Conservation (phyloP, 2,329 filamentous ascomycete genomes). For the Cadophora sp. region DNA sequence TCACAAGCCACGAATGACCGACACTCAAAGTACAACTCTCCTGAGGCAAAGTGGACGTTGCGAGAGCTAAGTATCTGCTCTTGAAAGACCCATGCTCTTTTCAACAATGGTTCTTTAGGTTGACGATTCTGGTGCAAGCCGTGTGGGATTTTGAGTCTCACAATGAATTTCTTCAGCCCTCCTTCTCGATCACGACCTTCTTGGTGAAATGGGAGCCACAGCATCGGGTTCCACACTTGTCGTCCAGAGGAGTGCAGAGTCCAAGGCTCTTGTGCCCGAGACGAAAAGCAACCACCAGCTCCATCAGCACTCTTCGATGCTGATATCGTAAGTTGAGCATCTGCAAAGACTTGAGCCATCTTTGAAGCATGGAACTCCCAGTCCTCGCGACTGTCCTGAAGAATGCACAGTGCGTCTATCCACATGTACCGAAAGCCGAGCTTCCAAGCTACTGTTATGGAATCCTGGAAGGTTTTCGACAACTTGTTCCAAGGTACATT, state of each 20-base stretch:
- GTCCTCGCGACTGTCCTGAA: background rate
- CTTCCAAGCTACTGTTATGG: slow-evolving; percentile 27
- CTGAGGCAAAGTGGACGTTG: background rate
- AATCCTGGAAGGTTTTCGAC: slow-evolving; percentile 35
- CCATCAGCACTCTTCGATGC: background rate
- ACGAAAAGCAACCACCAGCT: background rate
- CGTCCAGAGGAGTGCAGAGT: background rate
- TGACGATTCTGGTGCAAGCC: background rate
- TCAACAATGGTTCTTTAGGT: background rate
- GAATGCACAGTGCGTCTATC: slow-evolving; percentile 38
- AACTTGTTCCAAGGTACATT: background rate
- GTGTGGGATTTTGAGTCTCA: background rate
- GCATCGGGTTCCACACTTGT: background rate
- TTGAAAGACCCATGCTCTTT: background rate
- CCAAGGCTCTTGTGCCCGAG: background rate
- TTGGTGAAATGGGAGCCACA: background rate
- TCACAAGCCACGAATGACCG: background rate
- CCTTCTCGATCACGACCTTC: background rate
- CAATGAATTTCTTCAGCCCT: background rate
- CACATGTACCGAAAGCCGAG: slow-evolving; percentile 36
- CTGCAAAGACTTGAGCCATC: background rate
- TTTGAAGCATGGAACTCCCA: background rate
- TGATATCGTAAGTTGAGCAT: slow-evolving; percentile 1
- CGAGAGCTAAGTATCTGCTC: slow-evolving; percentile 1
- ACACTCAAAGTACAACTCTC: background rate